Evolutionary conservation across 2,329 filamentous ascomycete species (phyloP), one percentile per base, ranked within the genome.

Genomic region (Nemania sp.): DNA sequence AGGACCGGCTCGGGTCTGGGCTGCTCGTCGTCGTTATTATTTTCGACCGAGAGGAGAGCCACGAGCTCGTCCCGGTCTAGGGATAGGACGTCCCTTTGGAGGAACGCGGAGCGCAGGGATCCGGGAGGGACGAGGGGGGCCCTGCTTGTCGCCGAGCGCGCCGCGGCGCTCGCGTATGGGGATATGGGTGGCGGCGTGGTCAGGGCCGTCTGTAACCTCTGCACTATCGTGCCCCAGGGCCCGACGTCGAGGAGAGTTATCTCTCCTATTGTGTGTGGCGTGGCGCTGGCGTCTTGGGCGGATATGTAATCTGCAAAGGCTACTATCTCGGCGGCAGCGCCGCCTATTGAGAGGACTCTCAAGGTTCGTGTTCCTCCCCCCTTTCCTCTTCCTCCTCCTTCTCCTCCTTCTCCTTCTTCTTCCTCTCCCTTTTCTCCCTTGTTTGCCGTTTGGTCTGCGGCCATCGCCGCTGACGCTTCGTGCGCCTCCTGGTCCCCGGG

Each of bases 161-260:
- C 76, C 3, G 79, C 71, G 1, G 77, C 76, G 59, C 79, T 85
- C 51, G 83, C 81, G 54, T 85, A 85, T 57, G 79, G 80, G 11
- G 83, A 84, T 6, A 84, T 66, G 0, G 74, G 68, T 0, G 80
- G 81, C 1, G 83, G 76, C 1, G 77, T 81, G 0, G 79, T 86
- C 46, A 93, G 79, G 9, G 80, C 78, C 1, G 75, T 67, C 10
- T 83, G 78, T 5, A 98, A 80, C 12, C 81, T 81, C 0, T 78
- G 68, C 5, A 90, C 79, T 11, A 93, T 85, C 2, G 75, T 65
- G 0, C 78, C 79, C 94, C 95, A 98, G 32, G 90, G 86, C 2
- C 89, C 95, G 17, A 91, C 87, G 76, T 98, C 94, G 49, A 97
- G 77, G n/a, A 92, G 86, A 5, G 81, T 83, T 11, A 95, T 76